phyloP scores from a whole-genome alignment of 2,329 filamentous ascomycete species.

The Cladobotryum protrusum region DNA sequence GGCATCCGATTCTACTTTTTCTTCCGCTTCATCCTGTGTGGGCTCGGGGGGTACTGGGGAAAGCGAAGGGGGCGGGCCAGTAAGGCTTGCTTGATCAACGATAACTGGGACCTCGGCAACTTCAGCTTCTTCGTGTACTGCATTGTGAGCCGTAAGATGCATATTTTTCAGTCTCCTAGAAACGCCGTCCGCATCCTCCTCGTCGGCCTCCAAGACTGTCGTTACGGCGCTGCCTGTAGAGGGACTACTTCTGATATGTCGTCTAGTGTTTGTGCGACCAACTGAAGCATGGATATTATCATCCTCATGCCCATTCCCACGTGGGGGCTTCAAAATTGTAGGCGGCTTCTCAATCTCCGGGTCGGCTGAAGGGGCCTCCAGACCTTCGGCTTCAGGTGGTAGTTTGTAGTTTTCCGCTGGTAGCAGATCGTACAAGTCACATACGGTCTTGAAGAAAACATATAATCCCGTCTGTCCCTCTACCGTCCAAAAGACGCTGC shows the following conservation, averaged over 20 bases:
- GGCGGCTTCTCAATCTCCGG: slow-evolving; percentile 36
- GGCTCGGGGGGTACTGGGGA: slow-evolving; percentile 10
- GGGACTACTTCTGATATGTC: slow-evolving; percentile 73
- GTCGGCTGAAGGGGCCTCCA: slow-evolving; percentile 47
- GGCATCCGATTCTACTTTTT: slow-evolving; percentile 7
- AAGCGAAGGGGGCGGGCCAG: slow-evolving; percentile 11
- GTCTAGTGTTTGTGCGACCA: slow-evolving; percentile 65
- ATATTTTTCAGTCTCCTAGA: slow-evolving; percentile 41
- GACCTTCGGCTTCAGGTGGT: slow-evolving; percentile 83
- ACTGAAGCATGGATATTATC: slow-evolving; percentile 45
- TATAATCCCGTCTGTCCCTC: slow-evolving; percentile 90
- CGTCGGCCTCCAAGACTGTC: slow-evolving; percentile 76
- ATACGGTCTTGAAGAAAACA: slow-evolving; percentile 94
- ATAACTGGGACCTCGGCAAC: slow-evolving; percentile 36
- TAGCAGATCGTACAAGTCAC: slow-evolving; percentile 83
- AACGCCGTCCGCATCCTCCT: slow-evolving; percentile 56
- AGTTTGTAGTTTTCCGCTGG: slow-evolving; percentile 95
- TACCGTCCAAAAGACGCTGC: slow-evolving; percentile 89
- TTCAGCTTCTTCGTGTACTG: slow-evolving; percentile 48
- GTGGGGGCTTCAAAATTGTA: slow-evolving; percentile 32
- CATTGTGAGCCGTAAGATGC: slow-evolving; percentile 47
- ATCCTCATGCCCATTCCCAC: slow-evolving; percentile 32
- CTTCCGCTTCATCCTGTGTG: slow-evolving; percentile 8
- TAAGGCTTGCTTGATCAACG: slow-evolving; percentile 30
- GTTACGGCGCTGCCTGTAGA: slow-evolving; percentile 73